Conservation (phyloP, 306 rosid genomes). For the Begonia masoniana region DNA sequence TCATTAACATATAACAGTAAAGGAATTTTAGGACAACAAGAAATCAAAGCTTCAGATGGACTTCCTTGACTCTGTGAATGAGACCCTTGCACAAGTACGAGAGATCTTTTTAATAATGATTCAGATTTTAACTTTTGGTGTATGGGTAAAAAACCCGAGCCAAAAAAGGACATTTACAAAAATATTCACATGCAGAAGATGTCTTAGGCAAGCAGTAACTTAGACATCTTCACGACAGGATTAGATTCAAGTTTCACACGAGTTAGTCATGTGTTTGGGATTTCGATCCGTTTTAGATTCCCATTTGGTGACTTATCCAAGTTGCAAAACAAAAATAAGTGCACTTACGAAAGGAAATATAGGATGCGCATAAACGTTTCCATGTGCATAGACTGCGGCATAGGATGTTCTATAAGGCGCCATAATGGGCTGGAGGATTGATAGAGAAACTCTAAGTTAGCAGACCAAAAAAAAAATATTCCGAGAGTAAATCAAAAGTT, state of each 20-base stretch:
- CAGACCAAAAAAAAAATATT: background rate
- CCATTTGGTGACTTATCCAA: background rate
- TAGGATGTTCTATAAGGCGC: slow-evolving; percentile 79
- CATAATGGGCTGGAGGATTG: slow-evolving; percentile 58
- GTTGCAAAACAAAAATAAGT: background rate
- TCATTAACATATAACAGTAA: no score
- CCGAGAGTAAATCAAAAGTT: background rate
- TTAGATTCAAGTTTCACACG: no score
- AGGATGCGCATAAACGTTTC: slow-evolving; percentile 72
- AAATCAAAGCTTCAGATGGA: background rate
- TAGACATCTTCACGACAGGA: background rate
- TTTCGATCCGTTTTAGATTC: no score
- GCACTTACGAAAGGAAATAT: slow-evolving; percentile 60
- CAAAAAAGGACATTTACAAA: background rate
- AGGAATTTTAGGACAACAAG: background rate
- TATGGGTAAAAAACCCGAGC: no score
- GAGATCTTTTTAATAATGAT: no score
- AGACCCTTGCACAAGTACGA: no score
- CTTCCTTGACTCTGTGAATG: background rate
- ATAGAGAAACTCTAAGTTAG: background rate
- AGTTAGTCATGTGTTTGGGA: no score
- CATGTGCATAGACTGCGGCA: slow-evolving; percentile 78
- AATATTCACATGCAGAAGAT: background rate
- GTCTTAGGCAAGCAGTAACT: background rate
- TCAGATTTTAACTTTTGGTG: no score